These are phyloP conservation scores for Clonostachys sp. DNA, from an alignment of 2,329 filamentous ascomycete genomes.

Conservation along the genomic window DNA sequence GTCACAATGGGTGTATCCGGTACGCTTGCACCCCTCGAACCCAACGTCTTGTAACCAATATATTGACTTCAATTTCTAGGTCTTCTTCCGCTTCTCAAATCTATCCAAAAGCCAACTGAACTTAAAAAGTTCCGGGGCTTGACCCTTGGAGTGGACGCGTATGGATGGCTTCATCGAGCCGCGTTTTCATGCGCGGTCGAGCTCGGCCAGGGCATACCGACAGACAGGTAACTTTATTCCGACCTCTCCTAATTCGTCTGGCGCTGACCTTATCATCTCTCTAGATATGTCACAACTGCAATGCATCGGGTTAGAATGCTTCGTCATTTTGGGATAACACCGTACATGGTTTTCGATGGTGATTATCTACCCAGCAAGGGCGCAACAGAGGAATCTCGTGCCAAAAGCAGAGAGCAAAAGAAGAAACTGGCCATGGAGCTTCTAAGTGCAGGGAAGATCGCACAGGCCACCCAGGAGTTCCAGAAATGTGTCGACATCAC, in stretches of 20 bases:
- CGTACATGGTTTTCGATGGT: conserved; percentile 94
- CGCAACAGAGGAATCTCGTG: conserved; percentile 73
- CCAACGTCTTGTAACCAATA: conserved; percentile 5
- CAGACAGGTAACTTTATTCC: conserved; percentile 61
- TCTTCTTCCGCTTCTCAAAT: conserved; percentile 87
- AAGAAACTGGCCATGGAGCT: conserved; percentile 73
- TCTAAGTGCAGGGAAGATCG: conserved; percentile 72
- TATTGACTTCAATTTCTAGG: conserved; percentile 42
- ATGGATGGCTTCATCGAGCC: conserved; percentile 96
- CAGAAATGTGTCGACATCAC: conserved; percentile 96
- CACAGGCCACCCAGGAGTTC: conserved; percentile 78
- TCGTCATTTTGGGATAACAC: conserved; percentile 86
- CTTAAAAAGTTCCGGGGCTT: conserved; percentile 84
- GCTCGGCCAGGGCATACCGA: conserved; percentile 82
- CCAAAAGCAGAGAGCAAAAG: conserved; percentile 71
- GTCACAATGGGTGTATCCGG: conserved; percentile 29
- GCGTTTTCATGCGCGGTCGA: conserved; percentile 88
- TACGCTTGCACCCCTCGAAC: conserved; percentile 4
- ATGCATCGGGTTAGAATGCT: conserved; percentile 93
- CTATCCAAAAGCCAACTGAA: conserved; percentile 84
- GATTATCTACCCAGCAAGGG: conserved; percentile 94
- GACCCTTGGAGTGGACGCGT: conserved; percentile 91
- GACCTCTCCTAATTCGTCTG: background rate
- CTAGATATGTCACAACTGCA: conserved; percentile 82
- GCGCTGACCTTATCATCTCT: background rate